A percentile compares a stretch with the other conserved stretches of the same genome.
These are phyloP conservation scores for Edaphochlamys debaryana DNA, from an alignment of 139 green algal genomes.

Conservation along the genomic window DNA sequence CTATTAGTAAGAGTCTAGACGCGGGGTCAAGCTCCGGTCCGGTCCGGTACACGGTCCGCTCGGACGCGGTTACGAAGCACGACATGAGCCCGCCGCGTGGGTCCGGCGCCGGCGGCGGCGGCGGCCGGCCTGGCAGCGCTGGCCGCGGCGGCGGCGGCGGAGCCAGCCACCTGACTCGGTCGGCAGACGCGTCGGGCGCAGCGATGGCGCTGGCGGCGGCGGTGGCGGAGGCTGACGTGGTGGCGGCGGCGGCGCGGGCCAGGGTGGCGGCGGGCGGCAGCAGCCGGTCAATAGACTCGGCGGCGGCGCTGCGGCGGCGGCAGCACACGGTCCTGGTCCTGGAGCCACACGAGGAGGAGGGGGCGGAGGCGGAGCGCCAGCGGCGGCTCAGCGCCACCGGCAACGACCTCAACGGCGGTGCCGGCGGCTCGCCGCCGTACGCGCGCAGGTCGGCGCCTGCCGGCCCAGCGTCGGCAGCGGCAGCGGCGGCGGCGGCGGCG, in stretches of 20 bases:
- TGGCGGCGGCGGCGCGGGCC: too few relatives aligned
- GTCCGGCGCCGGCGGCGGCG: not conserved
- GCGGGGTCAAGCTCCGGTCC: not conserved
- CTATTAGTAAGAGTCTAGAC: too few relatives aligned
- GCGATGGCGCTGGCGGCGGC: not conserved
- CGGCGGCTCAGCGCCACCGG: too few relatives aligned
- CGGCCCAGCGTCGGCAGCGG: too few relatives aligned
- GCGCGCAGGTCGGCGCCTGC: too few relatives aligned
- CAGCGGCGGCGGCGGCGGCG: too few relatives aligned
- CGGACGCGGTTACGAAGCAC: too few relatives aligned
- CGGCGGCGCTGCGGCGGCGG: not conserved
- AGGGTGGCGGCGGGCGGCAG: too few relatives aligned
- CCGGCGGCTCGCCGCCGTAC: not conserved
- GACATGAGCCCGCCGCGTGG: too few relatives aligned
- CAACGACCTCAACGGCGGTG: not conserved
- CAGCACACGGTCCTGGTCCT: not conserved
- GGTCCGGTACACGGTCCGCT: not conserved
- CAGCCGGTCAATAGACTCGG: too few relatives aligned
- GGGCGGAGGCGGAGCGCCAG: not conserved
- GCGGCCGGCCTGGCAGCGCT: not conserved
- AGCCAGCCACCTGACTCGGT: not conserved
- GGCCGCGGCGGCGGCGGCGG: not conserved
- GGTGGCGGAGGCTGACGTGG: not conserved
- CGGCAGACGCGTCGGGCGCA: too few relatives aligned
- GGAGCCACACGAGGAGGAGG: slow-evolving; percentile 1